phyloP scores from a whole-genome alignment of 768 basidiomycete species.

The Trametes elegans region DNA sequence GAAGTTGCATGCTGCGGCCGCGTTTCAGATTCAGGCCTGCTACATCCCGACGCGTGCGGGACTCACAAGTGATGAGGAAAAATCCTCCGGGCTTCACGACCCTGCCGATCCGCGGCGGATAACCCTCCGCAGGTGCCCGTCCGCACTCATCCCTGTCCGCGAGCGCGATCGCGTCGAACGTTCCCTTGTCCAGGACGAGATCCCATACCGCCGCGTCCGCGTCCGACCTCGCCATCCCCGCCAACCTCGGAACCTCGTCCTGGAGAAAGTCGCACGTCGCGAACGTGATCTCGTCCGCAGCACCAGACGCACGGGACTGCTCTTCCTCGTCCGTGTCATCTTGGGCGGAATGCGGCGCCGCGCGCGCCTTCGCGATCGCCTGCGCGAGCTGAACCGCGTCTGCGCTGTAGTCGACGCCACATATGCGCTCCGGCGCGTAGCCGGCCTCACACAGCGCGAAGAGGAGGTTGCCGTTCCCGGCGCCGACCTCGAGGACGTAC shows the following conservation, averaged over 20 bases:
- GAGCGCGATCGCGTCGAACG: conserved; percentile 81
- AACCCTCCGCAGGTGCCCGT: conserved; percentile 49
- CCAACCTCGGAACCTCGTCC: conserved; percentile 43
- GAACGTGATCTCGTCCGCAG: conserved; percentile 43
- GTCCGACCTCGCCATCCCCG: conserved; percentile 13
- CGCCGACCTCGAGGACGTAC: conserved; percentile 73
- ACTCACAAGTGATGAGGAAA: conserved; percentile 81
- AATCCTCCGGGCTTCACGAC: conserved; percentile 64
- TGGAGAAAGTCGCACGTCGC: conserved; percentile 62
- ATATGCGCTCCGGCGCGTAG: conserved; percentile 49
- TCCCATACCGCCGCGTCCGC: conserved; percentile 50
- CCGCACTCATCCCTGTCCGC: conserved; percentile 57
- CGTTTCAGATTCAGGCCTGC: background rate
- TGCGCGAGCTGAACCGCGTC: conserved; percentile 65
- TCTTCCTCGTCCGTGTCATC: background rate
- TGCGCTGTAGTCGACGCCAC: conserved; percentile 76
- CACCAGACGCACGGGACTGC: background rate
- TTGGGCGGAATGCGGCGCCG: conserved; percentile 13
- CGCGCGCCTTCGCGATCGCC: conserved; percentile 44
- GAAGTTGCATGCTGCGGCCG: conserved; percentile 64
- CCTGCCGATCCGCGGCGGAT: conserved; percentile 54
- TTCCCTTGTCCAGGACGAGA: conserved; percentile 83
- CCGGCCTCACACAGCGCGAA: conserved; percentile 69
- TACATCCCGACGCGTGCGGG: background rate
- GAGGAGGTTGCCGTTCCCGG: conserved; percentile 76